These are phyloP conservation scores for Alternaria infectoria DNA, from an alignment of 2,329 filamentous ascomycete species.

Conservation along the genomic window DNA sequence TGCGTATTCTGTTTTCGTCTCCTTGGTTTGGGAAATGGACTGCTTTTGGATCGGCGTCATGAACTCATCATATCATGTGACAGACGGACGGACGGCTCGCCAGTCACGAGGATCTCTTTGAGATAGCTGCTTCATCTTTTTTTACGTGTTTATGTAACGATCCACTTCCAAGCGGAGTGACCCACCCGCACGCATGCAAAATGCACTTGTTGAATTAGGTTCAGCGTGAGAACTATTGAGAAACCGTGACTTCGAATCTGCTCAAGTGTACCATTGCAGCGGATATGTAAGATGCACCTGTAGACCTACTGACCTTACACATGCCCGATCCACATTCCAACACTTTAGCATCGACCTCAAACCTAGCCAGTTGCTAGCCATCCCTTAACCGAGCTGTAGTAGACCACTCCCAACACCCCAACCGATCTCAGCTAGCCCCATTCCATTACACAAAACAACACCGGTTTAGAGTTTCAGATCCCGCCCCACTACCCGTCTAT, in stretches of 20 bases:
- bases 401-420: too few species aligned
- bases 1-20: constrained; percentile 7
- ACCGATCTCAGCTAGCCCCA: background rate
- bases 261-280: background rate
- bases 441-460: background rate
- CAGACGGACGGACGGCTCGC: background rate
- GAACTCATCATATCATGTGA: background rate
- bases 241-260: background rate
- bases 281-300: background rate
- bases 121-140: constrained; percentile 5
- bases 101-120: constrained; percentile 2
- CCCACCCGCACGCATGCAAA: constrained; percentile 10
- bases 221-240: background rate
- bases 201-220: background rate
- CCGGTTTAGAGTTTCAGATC: background rate
- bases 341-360: background rate
- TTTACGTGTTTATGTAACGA: constrained; percentile 28
- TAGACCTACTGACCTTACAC: background rate
- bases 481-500: background rate
- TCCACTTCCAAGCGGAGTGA: constrained; percentile 5
- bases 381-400: background rate
- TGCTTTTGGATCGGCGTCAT: constrained; percentile 15
- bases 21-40: constrained; percentile 6
- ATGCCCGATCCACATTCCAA: background rate
- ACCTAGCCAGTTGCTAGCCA: background rate